Base-by-base conservation (phyloP, 768 basidiomycete genomes). In the Phlebiopsis gigantea region DNA sequence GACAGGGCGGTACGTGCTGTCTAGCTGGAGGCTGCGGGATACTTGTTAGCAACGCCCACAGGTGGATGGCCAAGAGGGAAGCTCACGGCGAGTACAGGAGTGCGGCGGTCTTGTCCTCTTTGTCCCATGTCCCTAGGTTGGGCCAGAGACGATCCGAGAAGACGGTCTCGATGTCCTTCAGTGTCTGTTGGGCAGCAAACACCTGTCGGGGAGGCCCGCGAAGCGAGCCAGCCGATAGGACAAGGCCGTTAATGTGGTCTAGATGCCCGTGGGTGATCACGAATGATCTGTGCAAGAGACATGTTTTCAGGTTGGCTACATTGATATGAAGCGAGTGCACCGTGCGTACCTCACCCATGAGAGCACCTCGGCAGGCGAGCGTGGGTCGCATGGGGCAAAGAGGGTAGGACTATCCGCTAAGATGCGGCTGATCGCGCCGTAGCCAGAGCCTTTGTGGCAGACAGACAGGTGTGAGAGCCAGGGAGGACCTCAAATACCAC, bases 241-340 rank as follows among this genome's bases (percentile, higher is more conserved):
- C 82, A 26, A 97, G 77, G 41, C 91, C 85, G 58, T 80, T 82
- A 63, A 92, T 79, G 69, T 98, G 95, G 72, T 98, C 95, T 25
- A 98, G 72, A 70, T 98, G 95, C 0, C 90, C 87, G 66, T 96
- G 94, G 5, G 90, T 88, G 62, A 97, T 75, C 58, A 95, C 76
- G 65, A 89, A 96, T 61, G 84, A 90, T 59, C 92, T 94, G 66
- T 5, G 51, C 6, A 9, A 39, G 34, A 9, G 9, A 24, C 25
- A 22, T 10, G 25, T 21, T 25, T 10, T 21, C 9, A 6, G 26
- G 44, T 22, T 10, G 31, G 6, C 17, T 39, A 39, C 12, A 39
- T 39, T 17, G 8, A 57, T 7, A 34, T 43, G 8, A 45, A 39
- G 34, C 25, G 5, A 15, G 25, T 26, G 22, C 28, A 28, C 24